Percentiles rank a stretch among this genome's conserved stretches.
Conservation (phyloP, 1,139 yeast species). For the Debaryomycetaceae sp. region DNA sequence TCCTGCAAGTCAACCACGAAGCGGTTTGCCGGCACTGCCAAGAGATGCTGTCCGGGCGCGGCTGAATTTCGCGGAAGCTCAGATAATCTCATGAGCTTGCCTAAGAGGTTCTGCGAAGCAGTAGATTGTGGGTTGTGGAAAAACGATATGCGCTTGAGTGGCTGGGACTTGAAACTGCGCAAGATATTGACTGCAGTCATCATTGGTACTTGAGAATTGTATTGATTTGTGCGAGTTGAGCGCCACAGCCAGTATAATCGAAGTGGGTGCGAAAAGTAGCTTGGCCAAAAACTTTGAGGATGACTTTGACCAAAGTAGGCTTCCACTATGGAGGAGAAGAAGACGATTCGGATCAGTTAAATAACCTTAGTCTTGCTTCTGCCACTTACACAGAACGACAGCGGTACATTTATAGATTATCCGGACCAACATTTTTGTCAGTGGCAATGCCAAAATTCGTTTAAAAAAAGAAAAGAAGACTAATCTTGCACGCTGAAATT, state of each 20-base stretch:
- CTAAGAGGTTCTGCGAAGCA: conserved; percentile 5
- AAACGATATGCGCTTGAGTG: conserved; percentile 6
- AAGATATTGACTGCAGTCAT: conserved; percentile 6
- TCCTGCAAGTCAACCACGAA: conserved; percentile 23
- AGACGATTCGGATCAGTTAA: not conserved
- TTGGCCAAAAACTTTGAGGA: no score
- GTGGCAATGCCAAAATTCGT: conserved; percentile 2
- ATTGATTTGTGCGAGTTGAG: not conserved
- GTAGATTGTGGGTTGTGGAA: conserved; percentile 8
- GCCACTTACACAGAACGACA: not conserved
- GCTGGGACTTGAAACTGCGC: conserved; percentile 6
- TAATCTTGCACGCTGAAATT: no score
- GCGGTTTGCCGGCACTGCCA: conserved; percentile 11
- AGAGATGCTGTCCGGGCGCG: no score
- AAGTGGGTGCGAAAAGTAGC: conserved; percentile 1
- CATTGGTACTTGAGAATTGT: conserved; percentile 1
- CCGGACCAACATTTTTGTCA: conserved; percentile 7
- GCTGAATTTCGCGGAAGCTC: conserved; percentile 7
- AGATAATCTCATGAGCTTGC: conserved; percentile 6
- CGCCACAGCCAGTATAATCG: no score
- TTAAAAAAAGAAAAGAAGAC: no score
- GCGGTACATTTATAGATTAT: conserved; percentile 3
- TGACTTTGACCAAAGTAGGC: no score
- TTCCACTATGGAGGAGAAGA: no score
- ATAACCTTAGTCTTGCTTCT: conserved; percentile 1